Base-by-base conservation (phyloP, 352 stramenopile species). In the Phytophthora crassamura region DNA sequence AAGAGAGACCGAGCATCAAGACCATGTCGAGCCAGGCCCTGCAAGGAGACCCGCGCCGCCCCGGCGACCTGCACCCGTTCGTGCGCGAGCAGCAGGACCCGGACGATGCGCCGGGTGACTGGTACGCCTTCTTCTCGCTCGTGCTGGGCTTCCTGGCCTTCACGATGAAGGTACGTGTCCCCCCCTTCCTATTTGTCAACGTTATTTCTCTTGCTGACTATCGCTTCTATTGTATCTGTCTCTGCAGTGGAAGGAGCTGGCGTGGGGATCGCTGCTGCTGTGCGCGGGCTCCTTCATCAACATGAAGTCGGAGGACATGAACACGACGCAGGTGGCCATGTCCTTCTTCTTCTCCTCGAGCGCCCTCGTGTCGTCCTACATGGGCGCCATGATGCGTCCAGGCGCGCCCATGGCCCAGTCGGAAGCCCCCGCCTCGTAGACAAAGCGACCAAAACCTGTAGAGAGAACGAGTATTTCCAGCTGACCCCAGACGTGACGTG, bases 281-380 rank as follows among this genome's bases (percentile, higher is more conserved):
- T 90, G 82, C 55, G 61, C 76, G 28, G 77, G 79, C 20, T 88
- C 82, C 52, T 93, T 90, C 46, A 74, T 66, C 50, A 90, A 87
- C 67, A 80, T 87, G 58, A 79, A 80, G 67, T 75, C 48, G 50
- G 62, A 76, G 34, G 74, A 90, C 25, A 77, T 72, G 72, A 85
- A 91, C 61, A 70, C 83, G 61, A 81, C 77, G 47, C 74, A 89
- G 60, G 68, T 90, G 36, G 83, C 79, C 65, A 88, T 89, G 75
- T 84, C 82, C 47, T 90, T 93, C 72, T 91, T 90, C 74, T 89
- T 88, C 65, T 77, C 84, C 49, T 78, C 77, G 15, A 90, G 78
- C 51, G 77, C 84, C 30, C 78, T 93, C 49, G 82, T 90, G 36
- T 79, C 81, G 38, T 67, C 70, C 50, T 88, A 90, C 76, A 78